Conservation (phyloP, 495 filamentous ascomycete species). For the Viridothelium virens region DNA sequence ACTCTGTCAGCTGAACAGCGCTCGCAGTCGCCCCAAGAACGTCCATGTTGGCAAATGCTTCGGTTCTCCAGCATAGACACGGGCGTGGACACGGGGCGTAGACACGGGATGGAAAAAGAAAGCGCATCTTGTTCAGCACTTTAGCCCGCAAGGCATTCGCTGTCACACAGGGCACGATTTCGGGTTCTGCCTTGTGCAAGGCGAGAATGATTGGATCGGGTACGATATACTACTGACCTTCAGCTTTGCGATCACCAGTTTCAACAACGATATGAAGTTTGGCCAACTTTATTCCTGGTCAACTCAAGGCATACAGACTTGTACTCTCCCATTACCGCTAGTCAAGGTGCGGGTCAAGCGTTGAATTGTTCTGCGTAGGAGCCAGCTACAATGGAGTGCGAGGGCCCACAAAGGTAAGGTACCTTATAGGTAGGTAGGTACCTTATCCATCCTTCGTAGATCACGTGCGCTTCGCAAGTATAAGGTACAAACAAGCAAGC, state of each 20-base stretch:
- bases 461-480: too few relatives aligned
- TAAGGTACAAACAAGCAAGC: too few relatives aligned
- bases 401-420: too few relatives aligned
- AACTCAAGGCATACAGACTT: background rate
- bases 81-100: background rate
- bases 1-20: background rate
- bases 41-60: background rate
- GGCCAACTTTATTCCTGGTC: background rate
- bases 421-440: background rate
- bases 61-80: background rate
- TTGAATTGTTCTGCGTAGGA: too few relatives aligned
- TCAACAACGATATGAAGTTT: background rate
- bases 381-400: background rate
- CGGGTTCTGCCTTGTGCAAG: background rate
- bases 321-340: background rate
- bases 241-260: background rate
- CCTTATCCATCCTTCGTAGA: background rate
- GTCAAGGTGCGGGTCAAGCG: too few relatives aligned
- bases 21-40: background rate
- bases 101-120: background rate
- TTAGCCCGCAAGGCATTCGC: background rate
- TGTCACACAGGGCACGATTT: background rate
- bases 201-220: background rate
- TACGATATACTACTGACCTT: background rate
- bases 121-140: background rate